phyloP scores from a whole-genome alignment of 331 rosid genomes.

The Spiraea crenata region DNA sequence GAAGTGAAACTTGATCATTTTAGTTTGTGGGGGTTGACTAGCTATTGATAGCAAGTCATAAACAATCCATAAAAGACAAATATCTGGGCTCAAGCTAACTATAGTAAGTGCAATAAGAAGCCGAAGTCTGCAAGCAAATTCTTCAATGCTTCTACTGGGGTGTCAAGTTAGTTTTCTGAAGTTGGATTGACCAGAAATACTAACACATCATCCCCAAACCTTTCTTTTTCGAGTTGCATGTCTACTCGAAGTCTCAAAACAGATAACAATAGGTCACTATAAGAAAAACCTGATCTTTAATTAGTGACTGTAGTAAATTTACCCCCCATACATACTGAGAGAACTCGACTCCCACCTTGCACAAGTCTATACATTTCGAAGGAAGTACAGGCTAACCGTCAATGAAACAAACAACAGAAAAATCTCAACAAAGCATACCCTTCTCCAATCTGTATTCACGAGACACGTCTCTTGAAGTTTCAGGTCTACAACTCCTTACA shows the following conservation, averaged over 20 bases:
- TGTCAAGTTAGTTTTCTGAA: background rate
- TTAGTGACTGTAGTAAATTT: background rate
- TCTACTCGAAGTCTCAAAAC: background rate
- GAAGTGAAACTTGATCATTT: background rate
- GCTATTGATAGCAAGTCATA: background rate
- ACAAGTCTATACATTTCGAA: background rate
- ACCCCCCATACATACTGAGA: background rate
- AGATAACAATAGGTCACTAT: no score
- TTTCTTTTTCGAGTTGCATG: background rate
- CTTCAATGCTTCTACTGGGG: background rate
- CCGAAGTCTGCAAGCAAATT: background rate
- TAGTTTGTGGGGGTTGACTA: background rate
- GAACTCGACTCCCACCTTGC: background rate
- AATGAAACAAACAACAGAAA: background rate
- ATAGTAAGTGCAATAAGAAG: background rate
- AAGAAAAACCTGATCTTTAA: background rate
- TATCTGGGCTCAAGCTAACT: background rate
- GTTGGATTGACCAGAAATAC: background rate
- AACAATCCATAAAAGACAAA: background rate
- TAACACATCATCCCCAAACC: background rate
- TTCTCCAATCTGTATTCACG: slow-evolving; percentile 28
- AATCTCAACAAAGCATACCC: slow-evolving; percentile 16
- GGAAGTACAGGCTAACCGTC: background rate
- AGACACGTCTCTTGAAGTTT: slow-evolving; percentile 10
- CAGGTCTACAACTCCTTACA: slow-evolving; percentile 7